Evolutionary conservation across 805 yeast genomes (phyloP), one percentile per base, ranked within the genome.

Genomic region (Myxozyma nipponensis): DNA sequence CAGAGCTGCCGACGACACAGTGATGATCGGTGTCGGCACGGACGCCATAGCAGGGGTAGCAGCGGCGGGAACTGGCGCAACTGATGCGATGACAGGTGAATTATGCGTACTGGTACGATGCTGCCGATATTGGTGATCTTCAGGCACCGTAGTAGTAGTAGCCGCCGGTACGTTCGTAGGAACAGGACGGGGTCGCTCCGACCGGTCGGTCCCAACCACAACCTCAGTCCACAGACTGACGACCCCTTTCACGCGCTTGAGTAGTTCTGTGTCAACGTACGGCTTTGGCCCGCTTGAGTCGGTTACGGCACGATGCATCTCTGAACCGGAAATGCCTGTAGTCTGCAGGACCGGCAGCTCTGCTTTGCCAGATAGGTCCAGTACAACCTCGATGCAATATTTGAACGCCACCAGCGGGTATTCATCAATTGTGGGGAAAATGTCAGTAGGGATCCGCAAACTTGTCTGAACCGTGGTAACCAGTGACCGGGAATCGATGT

Each of bases 141-240:
- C 32, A 28, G 32, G 32, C 13, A 28, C 7, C n/a, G 18, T 24
- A 21, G 21, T 22, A 26, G 17, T 15, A 18, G 63, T 18, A 23
- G 6, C 35, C n/a, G 25, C 39, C 9, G 47, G 47, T 10, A 24
- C 32, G 35, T 51, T 72, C 73, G 32, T 28, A 21, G 42, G 39
- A 9, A 23, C 35, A 15, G 34, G 22, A 15, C 15, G 21, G 9
- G 35, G 9, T 10, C 22, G 47, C 42, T 40, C 56, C 7, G 61
- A 47, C 56, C 91, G 71, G 59, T 79, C 83, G 0, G 95, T 88
- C 2, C 97, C 97, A 24, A 89, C 75, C 21, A 86, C 73, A 1
- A 88, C 77, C 65, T 86, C 95, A 1, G 87, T 78, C 45, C 89
- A 86, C 62, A 87, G 69, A n/a, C 87, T 86, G 4, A 89, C 72